Conservation (phyloP, 345 rosid species). For the Laguncularia racemosa region DNA sequence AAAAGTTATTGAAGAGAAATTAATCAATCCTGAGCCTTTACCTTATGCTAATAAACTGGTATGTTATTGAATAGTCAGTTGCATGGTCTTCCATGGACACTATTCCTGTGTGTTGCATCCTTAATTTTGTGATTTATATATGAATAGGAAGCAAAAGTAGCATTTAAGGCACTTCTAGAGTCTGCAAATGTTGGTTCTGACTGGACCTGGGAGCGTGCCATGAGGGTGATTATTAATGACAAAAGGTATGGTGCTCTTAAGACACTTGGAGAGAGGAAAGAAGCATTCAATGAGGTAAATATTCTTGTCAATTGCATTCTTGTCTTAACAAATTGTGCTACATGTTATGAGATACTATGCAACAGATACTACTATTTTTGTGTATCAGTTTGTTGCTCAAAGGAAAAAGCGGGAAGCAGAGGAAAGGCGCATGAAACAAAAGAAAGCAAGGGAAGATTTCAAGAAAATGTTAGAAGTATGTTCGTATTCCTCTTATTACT, state of each 20-base stretch:
- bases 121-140: background rate
- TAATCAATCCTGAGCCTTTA: conserved; percentile 40
- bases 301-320: background rate
- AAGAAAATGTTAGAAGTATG: conserved; percentile 82
- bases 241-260: conserved; percentile 83
- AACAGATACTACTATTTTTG: background rate
- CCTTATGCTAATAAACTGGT: conserved; percentile 68
- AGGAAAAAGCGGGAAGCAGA: conserved; percentile 76
- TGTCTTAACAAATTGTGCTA: background rate
- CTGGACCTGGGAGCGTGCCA: conserved; percentile 99
- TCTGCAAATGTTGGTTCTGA: conserved; percentile 75
- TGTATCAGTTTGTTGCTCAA: conserved; percentile 57
- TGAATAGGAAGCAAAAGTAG: conserved; percentile 68
- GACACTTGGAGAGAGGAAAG: conserved; percentile 96
- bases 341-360: background rate
- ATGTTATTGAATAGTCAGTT: conserved; percentile 5
- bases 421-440: conserved; percentile 63
- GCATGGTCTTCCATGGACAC: conserved; percentile 12
- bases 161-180: conserved; percentile 81
- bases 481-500: conserved; percentile 9
- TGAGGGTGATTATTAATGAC: conserved; percentile 85
- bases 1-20: conserved; percentile 45
- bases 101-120: conserved; percentile 8
- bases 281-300: conserved; percentile 82
- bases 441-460: conserved; percentile 68